Conservation (phyloP, 83 land plant species). For the Thuja plicata region DNA sequence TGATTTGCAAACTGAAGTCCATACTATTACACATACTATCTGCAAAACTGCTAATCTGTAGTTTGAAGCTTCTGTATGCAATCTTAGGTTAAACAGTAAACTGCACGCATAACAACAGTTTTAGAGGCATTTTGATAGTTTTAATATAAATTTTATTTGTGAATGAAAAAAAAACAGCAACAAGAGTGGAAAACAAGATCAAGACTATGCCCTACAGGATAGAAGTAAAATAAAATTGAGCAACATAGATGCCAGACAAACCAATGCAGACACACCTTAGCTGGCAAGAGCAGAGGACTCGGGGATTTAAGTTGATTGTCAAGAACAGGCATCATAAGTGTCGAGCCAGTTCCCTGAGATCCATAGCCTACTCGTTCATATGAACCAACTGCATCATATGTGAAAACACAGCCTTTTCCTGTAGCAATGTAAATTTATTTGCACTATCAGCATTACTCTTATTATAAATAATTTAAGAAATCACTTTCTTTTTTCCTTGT, state of each 20-base stretch:
- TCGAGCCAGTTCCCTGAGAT: conserved; percentile 80
- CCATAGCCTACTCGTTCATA: conserved; percentile 93
- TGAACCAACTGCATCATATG: conserved; percentile 97
- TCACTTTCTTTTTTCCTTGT: background rate
- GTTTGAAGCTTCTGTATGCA: background rate
- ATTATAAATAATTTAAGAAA: background rate
- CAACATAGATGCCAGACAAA: background rate
- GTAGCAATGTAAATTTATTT: background rate
- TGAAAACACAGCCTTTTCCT: conserved; percentile 98
- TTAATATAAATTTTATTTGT: background rate
- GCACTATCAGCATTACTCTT: background rate
- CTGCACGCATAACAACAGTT: background rate
- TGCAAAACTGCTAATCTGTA: background rate
- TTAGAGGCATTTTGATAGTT: background rate
- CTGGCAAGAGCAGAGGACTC: conserved; percentile 85
- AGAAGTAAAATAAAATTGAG: background rate
- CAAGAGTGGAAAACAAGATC: background rate
- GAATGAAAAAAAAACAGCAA: background rate
- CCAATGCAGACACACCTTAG: conserved; percentile 37
- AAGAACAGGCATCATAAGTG: conserved; percentile 86
- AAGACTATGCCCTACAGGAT: background rate
- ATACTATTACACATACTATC: background rate
- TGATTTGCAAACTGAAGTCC: background rate
- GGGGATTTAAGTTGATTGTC: conserved; percentile 94
- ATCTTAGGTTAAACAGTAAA: background rate